Base-by-base conservation (phyloP, 78 protist species). In the Protostelium mycophagum region DNA sequence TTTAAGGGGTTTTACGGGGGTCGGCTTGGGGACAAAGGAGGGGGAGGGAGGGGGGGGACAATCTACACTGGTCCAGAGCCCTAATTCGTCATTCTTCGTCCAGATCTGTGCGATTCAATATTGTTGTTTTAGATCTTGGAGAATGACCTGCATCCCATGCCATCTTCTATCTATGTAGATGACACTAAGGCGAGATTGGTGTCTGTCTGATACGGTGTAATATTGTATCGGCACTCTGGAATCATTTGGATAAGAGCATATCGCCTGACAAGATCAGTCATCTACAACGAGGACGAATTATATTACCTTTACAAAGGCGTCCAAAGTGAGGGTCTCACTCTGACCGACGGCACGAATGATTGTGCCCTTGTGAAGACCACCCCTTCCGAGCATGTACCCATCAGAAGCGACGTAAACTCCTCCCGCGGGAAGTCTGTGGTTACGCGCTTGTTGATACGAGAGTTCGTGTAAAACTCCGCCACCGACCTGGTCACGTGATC, bases 401-500 rank as follows among this genome's bases (percentile, higher is more conserved):
- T 89, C 90, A 83, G 84, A 37, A 1, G 92, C 84, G 34, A 92
- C 92, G 85, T 87, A 92, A n/a, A 92, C 95, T 38, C 95, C 95
- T 9, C 88, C 85, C 23, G 34, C 39, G 29, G 91, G 91, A 23
- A 92, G 28, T 31, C 88, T 36, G 38, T 38, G 36, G 34, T 38
- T 83, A 28, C 89, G 87, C 39, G 95, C 95, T 31, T 51, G 39
- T 36, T 85, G 88, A 87, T 86, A 92, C 34, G 89, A 63, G 28
- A 92, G 38, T 1, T 37, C 86, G 88, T 92, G 91, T 35, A 92
- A 25, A 1, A 89, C 38, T 28, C 90, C 87, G 83, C 86, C 92
- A 38, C 85, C 86, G 0, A 92, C 0, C 90, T 63, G 83, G 16
- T 51, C 73, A 16, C 5, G 16, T 16, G 73, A 25, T 51, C 73